Evolutionary conservation across 140 eudicot species (phyloP).

Genomic region (Flaveria floridana): DNA sequence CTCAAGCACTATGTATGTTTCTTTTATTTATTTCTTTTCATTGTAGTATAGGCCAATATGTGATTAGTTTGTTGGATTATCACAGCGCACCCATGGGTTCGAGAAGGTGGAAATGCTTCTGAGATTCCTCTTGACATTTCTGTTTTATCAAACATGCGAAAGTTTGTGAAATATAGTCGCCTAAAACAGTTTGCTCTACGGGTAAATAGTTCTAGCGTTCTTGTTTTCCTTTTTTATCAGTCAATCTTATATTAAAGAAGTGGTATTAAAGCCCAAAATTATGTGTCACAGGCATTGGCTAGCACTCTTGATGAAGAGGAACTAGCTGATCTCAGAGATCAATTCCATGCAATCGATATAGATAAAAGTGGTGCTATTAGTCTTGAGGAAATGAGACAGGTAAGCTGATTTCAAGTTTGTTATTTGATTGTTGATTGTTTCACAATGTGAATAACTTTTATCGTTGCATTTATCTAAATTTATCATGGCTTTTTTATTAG

Average conservation of each 20-base stretch:
- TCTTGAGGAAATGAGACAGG: constrained; percentile 96
- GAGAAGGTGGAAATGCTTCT: constrained; percentile 97
- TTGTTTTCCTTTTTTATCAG: neutral
- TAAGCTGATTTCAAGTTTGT: constrained; percentile 25
- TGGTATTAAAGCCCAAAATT: constrained; percentile 8
- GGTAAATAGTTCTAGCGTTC: constrained; percentile 32
- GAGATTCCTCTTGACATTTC: constrained; percentile 96
- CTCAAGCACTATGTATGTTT: constrained; percentile 91
- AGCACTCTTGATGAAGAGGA: constrained; percentile 80
- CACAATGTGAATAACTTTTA: neutral
- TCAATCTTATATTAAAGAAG: neutral
- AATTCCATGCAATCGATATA: constrained; percentile 78
- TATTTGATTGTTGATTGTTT: neutral
- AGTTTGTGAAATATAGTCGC: constrained; percentile 85
- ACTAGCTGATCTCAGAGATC: constrained; percentile 71
- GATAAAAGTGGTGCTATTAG: constrained; percentile 84
- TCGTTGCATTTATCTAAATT: neutral
- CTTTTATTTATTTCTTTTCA: neutral
- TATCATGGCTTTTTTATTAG: constrained; percentile 37
- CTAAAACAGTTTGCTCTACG: constrained; percentile 88
- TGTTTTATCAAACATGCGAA: constrained; percentile 77
- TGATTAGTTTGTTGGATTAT: constrained; percentile 20
- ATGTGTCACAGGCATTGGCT: constrained; percentile 65
- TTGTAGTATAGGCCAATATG: constrained; percentile 11
- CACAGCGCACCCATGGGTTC: constrained; percentile 95